Base-by-base conservation (phyloP, 805 yeast genomes). In the Wickerhamomyces alni region DNA sequence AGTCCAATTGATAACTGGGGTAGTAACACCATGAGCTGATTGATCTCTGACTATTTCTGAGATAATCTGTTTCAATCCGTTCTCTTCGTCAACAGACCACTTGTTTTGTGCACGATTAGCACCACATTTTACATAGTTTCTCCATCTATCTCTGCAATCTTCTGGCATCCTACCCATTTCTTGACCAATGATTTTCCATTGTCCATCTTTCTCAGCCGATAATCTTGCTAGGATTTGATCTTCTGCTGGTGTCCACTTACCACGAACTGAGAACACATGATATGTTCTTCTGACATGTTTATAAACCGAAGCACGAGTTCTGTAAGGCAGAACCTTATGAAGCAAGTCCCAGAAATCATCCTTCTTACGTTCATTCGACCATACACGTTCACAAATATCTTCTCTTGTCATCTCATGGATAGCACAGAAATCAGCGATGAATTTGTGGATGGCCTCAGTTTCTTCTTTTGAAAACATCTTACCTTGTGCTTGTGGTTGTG, bases 101-200 rank as follows among this genome's bases (percentile, higher is more conserved):
- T 83, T 86, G 58, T 85, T 84, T 36, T 75, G 72, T 8, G 80
- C 77, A 47, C 97, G 70, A 39, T 75, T 75, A 15, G 69, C 69
- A 18, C 97, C 97, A 66, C 97, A 91, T 60, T 89, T 89, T 46
- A 89, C 84, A 57, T 89, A 91, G 58, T 91, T 91, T 61, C 98
- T 72, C 95, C 95, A 91, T 51, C 98, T 72, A 59, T 91, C 98
- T 51, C 98, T 74, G 61, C 97, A 89, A 63, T 91, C 98, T 56
- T 91, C 98, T 0, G 98, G 97, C 98, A 91, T 91, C 53, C 98
- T 70, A 12, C 85, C 87, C 76, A 91, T 69, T 8, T 68, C 66
- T 38, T 72, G 72, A 8, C 97, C 97, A 44, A 91, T 85, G 30
- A 70, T 68, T 50, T 87, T 87, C 98, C 98, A 91, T 55, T 84